phyloP scores from a whole-genome alignment of 2,329 filamentous ascomycete genomes.

The Triangularia setosa region DNA sequence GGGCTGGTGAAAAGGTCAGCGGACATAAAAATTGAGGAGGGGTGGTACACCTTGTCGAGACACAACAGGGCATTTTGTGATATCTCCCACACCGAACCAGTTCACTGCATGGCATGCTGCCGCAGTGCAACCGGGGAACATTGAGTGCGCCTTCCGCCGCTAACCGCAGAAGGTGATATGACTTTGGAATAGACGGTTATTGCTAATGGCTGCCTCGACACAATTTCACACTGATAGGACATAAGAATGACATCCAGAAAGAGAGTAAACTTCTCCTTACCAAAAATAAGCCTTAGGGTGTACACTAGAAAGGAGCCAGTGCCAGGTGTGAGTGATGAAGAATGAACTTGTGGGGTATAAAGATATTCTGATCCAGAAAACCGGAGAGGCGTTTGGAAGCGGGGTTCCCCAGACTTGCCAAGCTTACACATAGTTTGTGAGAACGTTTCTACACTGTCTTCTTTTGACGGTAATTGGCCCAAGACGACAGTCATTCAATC shows the following conservation, averaged over 20 bases:
- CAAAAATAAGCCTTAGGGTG: too few relatives aligned
- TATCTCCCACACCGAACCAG: not conserved
- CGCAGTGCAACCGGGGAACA: constrained; percentile 1
- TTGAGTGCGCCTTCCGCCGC: constrained; percentile 3
- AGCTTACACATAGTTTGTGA: not conserved
- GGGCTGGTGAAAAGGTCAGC: not conserved
- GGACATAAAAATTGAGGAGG: not conserved
- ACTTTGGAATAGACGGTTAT: not conserved
- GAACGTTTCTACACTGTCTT: not conserved
- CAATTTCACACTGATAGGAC: not conserved
- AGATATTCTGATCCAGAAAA: not conserved
- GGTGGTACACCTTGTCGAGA: not conserved
- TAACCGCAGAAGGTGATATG: not conserved
- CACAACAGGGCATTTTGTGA: not conserved
- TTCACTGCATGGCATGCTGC: not conserved
- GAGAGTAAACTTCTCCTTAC: too few relatives aligned
- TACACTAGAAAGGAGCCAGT: too few relatives aligned
- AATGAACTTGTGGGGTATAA: not conserved
- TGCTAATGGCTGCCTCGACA: not conserved
- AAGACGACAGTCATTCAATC: constrained; percentile 1
- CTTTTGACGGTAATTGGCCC: not conserved
- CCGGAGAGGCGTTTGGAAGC: not conserved
- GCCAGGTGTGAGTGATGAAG: too few relatives aligned
- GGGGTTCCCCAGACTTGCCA: not conserved
- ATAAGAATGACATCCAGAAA: too few relatives aligned